Evolutionary conservation across 306 rosid genomes (phyloP).

Genomic region (Potentilla sterilis): DNA sequence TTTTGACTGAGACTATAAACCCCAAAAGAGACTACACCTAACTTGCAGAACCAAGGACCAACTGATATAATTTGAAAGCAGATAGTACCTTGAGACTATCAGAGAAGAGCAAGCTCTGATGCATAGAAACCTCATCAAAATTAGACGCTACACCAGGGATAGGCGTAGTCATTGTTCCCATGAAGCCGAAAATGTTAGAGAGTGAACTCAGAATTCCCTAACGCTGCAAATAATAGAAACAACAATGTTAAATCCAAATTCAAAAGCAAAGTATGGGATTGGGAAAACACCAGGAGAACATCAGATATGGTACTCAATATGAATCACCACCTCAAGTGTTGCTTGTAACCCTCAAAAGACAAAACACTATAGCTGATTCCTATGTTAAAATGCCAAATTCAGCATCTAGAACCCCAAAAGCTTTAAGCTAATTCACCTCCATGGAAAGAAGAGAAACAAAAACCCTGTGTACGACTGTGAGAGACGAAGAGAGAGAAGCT

Average conservation of each 20-base stretch:
- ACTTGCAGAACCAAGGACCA: neutral
- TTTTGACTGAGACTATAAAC: constrained; percentile 6
- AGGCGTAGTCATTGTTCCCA: constrained; percentile 63
- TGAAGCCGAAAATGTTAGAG: constrained; percentile 16
- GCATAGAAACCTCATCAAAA: constrained; percentile 94
- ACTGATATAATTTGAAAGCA: neutral
- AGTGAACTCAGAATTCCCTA: constrained; percentile 32
- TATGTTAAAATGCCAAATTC: neutral
- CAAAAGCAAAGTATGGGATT: constrained; percentile 11
- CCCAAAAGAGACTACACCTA: neutral
- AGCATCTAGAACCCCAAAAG: neutral
- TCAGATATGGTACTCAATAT: neutral
- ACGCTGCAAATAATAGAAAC: constrained; percentile 16
- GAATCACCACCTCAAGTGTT: neutral
- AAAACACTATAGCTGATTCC: neutral
- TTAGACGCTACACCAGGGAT: constrained; percentile 61
- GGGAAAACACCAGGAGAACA: constrained; percentile 6
- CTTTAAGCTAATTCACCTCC: neutral
- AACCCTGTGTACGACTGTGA: neutral
- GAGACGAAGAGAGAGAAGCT: neutral
- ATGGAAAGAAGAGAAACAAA: constrained; percentile 10
- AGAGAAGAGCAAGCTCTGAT: constrained; percentile 87
- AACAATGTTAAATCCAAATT: constrained; percentile 6
- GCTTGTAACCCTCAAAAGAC: neutral
- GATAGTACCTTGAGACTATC: constrained; percentile 79